phyloP scores from a whole-genome alignment of 306 rosid species.

The Glycine latifolia region DNA sequence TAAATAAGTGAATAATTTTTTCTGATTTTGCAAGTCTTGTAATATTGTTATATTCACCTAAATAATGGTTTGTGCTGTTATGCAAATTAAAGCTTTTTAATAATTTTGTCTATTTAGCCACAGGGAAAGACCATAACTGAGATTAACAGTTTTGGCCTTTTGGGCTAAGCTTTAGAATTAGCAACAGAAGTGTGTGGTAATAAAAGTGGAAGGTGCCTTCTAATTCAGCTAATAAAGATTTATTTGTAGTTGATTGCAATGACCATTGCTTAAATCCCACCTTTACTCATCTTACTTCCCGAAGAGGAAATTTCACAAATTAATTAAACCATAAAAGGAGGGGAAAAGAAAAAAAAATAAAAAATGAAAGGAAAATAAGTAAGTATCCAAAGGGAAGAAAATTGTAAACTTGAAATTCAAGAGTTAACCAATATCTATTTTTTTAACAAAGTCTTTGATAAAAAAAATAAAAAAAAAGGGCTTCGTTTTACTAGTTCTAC shows the following conservation, averaged over 20 bases:
- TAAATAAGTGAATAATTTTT: constrained; percentile 10
- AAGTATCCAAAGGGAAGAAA: not conserved
- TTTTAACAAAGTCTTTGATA: not conserved
- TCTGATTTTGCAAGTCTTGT: constrained; percentile 22
- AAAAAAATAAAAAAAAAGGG: not conserved
- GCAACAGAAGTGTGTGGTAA: not conserved
- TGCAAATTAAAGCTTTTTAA: not conserved
- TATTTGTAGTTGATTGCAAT: not conserved
- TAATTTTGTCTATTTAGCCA: constrained; percentile 26
- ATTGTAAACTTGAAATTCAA: too few relatives aligned
- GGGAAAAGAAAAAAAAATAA: not conserved
- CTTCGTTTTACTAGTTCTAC: constrained; percentile 23
- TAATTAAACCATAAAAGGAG: not conserved
- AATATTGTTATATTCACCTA: not conserved
- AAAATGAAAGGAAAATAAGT: not conserved
- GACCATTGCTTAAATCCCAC: not conserved
- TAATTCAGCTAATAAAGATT: not conserved
- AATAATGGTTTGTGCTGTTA: constrained; percentile 1
- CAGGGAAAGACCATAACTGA: not conserved
- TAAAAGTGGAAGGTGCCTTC: not conserved
- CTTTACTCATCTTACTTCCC: not conserved
- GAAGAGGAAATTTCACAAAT: not conserved
- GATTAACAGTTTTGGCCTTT: not conserved
- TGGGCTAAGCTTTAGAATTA: not conserved
- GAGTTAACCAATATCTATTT: not conserved